Base-by-base conservation (phyloP, 176 grass and related monocot species). In the Puccinellia tenuiflora region DNA sequence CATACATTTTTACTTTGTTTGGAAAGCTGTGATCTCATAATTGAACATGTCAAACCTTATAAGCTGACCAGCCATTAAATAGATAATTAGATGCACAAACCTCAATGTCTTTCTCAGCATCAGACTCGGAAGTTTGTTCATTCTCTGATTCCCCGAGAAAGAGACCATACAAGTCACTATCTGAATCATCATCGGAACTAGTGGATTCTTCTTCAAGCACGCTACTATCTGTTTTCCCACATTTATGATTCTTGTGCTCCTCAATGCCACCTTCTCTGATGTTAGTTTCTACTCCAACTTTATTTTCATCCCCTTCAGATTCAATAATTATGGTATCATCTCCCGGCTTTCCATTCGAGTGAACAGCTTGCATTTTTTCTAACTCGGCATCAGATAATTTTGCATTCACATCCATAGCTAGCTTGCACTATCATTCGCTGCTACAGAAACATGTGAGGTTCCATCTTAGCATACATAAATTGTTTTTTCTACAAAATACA, bases 91-190 rank as follows among this genome's bases (percentile, higher is more conserved):
- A 83, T 71, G 82, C 47, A 79, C 79, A 78, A 37, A 98, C 96
- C 96, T 93, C 90, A 48, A 50, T 76, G 66, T 83, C 85, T 85
- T 72, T 75, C 81, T 82, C 78, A 75, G 83, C 75, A 83, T 78
- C 89, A 22, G 83, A 86, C 33, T 75, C 84, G 29, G 81, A 91
- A 88, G 64, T 45, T 78, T 76, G 83, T 76, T 93, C 92, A 74
- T 79, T 87, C 59, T 92, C 89, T 9, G 83, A 93, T 86, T 95
- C 91, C 4, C n/a, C 61, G 86, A 86, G 46, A 86, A 83, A 85
- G n/a, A n/a, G n/a, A 45, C 91, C 88, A 90, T 88, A 87, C 7
- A 91, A 88, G 54, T 92, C 73, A 12, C 63, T 83, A 59, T 79
- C 85, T 75, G 73, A 75, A 69, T 87, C 87, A 45, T 90, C 89